phyloP scores from a whole-genome alignment of 2,329 filamentous ascomycete species.

The Scytalidium sp. region DNA sequence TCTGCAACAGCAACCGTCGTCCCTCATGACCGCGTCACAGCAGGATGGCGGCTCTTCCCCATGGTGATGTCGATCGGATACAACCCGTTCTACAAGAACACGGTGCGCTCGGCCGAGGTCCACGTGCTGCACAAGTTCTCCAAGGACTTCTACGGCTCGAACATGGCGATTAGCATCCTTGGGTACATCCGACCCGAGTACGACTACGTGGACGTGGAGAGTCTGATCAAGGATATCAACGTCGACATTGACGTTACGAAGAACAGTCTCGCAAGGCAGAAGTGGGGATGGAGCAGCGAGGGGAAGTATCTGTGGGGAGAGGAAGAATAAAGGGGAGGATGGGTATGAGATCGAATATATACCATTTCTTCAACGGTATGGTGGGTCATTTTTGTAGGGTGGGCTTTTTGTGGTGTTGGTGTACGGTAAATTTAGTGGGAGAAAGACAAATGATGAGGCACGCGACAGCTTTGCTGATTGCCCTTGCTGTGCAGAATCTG shows the following conservation, averaged over 20 bases:
- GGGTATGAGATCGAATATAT: background rate
- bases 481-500: too few relatives aligned
- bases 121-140: conserved; percentile 79
- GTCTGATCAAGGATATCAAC: conserved; percentile 82
- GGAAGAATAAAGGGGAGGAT: conserved; percentile 9
- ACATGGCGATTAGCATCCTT: conserved; percentile 75
- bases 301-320: conserved; percentile 11
- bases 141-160: conserved; percentile 79
- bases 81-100: conserved; percentile 97
- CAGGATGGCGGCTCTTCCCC: conserved; percentile 57
- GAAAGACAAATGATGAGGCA: too few relatives aligned
- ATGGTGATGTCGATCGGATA: conserved; percentile 96
- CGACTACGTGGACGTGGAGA: conserved; percentile 83
- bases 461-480: too few relatives aligned
- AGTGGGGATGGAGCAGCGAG: conserved; percentile 41
- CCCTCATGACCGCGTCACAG: conserved; percentile 6
- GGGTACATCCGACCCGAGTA: conserved; percentile 88
- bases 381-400: too few relatives aligned
- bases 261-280: conserved; percentile 64
- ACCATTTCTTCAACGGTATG: background rate
- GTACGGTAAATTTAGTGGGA: too few relatives aligned
- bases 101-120: conserved; percentile 80
- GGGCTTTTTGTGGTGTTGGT: too few relatives aligned
- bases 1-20: conserved; percentile 4
- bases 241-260: conserved; percentile 83